These are phyloP conservation scores for Achlya hypogyna DNA, from an alignment of 352 stramenopile genomes.

Conservation along the genomic window DNA sequence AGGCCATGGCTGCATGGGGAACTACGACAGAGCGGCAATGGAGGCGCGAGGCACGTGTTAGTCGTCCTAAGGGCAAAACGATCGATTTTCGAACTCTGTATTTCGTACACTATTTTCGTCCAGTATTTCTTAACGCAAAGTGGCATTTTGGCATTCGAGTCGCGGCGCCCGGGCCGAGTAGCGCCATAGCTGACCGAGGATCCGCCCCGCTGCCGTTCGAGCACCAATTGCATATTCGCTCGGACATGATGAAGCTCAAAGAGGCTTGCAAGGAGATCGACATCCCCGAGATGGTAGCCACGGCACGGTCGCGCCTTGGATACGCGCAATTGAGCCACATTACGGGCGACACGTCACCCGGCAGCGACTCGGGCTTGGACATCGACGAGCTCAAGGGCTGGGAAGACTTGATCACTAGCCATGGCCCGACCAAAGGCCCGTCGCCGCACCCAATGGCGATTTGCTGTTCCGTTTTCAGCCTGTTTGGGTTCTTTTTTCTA, in stretches of 20 bases:
- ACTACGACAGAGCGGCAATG: too few species aligned
- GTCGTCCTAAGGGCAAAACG: neutral
- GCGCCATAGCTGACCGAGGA: neutral
- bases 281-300: constrained; percentile 2
- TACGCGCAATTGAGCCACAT: constrained; percentile 19
- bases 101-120: neutral
- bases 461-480: constrained; percentile 12
- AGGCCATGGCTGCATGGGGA: too few species aligned
- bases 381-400: constrained; percentile 18
- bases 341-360: constrained; percentile 11
- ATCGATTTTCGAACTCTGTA: neutral
- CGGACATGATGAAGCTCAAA: constrained; percentile 20
- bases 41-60: too few species aligned
- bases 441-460: constrained; percentile 9
- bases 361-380: constrained; percentile 18
- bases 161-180: neutral
- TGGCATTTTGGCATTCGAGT: neutral
- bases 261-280: constrained; percentile 11
- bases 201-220: neutral
- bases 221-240: neutral
- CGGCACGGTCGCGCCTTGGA: constrained; percentile 8
- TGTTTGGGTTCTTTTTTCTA: constrained; percentile 21
- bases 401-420: constrained; percentile 13
- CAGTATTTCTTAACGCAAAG: neutral
- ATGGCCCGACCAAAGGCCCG: constrained; percentile 13